Evolutionary conservation across 352 stramenopile genomes (phyloP).

Genomic region (Globisporangium paddicum): DNA sequence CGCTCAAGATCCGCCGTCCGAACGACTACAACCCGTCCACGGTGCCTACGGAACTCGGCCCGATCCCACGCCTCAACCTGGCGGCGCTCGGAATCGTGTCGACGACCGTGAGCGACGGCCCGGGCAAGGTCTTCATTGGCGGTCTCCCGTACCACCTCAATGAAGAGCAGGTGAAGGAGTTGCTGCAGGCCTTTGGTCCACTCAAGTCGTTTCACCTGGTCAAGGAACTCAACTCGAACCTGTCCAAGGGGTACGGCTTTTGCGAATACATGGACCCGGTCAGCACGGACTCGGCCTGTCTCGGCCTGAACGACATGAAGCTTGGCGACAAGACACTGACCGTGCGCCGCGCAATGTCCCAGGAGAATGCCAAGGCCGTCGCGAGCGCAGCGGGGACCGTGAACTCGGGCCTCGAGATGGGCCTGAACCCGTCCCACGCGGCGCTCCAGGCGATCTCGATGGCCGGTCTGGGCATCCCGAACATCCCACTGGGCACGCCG

Average conservation of each 20-base stretch:
- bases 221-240: constrained; percentile 88
- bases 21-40: constrained; percentile 96
- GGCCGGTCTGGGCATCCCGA: constrained; percentile 44
- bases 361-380: constrained; percentile 64
- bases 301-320: constrained; percentile 95
- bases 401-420: constrained; percentile 66
- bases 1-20: constrained; percentile 95
- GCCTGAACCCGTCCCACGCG: constrained; percentile 54
- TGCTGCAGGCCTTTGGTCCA: constrained; percentile 94
- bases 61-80: constrained; percentile 87
- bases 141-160: constrained; percentile 96
- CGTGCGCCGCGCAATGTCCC: constrained; percentile 82
- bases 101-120: constrained; percentile 94
- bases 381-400: constrained; percentile 58
- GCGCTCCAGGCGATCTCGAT: constrained; percentile 70
- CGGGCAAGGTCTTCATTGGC: constrained; percentile 98
- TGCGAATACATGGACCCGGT: constrained; percentile 94
- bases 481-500: constrained; percentile 49
- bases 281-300: constrained; percentile 89
- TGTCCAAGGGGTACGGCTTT: constrained; percentile 98
- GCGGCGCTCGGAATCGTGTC: constrained; percentile 93
- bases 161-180: constrained; percentile 92
- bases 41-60: constrained; percentile 82
- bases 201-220: constrained; percentile 96
- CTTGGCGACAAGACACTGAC: constrained; percentile 90